Percentiles rank a stretch among this genome's conserved stretches.
These are phyloP conservation scores for Phytophthora pseudosyringae DNA, from an alignment of 352 stramenopile species.

Conservation along the genomic window DNA sequence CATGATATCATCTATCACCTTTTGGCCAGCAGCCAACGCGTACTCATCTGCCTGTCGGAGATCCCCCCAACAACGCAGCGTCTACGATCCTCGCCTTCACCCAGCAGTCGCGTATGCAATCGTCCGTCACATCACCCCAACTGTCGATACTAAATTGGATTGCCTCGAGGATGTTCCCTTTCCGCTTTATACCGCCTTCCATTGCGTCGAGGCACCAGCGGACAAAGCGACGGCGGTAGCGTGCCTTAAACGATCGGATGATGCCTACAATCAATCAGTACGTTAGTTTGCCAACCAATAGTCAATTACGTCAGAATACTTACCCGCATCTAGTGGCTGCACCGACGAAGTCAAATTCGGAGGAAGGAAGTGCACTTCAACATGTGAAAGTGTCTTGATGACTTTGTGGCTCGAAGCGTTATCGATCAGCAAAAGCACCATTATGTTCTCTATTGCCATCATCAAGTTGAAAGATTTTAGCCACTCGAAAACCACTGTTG, in stretches of 20 bases:
- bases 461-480: slow-evolving; percentile 15
- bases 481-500: slow-evolving; percentile 13
- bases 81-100: slow-evolving; percentile 6
- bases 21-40: background rate
- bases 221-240: slow-evolving; percentile 18
- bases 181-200: slow-evolving; percentile 1
- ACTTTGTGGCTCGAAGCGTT: slow-evolving; percentile 20
- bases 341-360: slow-evolving; percentile 7
- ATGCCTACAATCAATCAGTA: slow-evolving; percentile 1
- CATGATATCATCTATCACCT: slow-evolving; percentile 3
- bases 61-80: slow-evolving; percentile 54
- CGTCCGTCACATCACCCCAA: slow-evolving; percentile 4
- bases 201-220: slow-evolving; percentile 20
- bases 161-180: slow-evolving; percentile 10
- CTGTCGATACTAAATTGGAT: slow-evolving; percentile 17
- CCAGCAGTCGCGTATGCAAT: slow-evolving; percentile 11
- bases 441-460: slow-evolving; percentile 10
- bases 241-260: background rate
- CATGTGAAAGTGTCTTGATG: slow-evolving; percentile 3
- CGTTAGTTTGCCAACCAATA: too few species aligned
- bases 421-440: slow-evolving; percentile 19
- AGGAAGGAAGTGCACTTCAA: slow-evolving; percentile 8
- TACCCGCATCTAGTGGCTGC: slow-evolving; percentile 12
- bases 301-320: background rate
- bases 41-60: background rate